Conservation (phyloP, 129 eudicot genomes). For the Lactuca sativa region DNA sequence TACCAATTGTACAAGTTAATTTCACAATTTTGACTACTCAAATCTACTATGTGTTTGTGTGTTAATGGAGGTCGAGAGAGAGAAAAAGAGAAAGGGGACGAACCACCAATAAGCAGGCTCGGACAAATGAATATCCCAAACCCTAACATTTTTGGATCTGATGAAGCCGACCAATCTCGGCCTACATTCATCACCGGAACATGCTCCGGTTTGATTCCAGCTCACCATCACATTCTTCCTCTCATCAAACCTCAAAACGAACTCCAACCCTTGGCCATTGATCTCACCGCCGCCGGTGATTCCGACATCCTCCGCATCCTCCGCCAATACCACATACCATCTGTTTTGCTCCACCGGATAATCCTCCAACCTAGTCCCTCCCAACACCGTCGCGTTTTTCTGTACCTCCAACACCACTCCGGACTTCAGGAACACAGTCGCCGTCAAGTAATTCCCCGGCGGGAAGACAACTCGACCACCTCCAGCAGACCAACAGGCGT, state of each 20-base stretch:
- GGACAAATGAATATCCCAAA: slow-evolving; percentile 54
- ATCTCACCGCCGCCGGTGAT: slow-evolving; percentile 94
- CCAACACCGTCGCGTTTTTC: slow-evolving; percentile 57
- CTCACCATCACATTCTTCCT: slow-evolving; percentile 99
- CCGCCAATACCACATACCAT: slow-evolving; percentile 96
- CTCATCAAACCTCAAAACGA: slow-evolving; percentile 74
- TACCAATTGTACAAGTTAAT: slow-evolving; percentile 6
- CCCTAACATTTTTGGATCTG: slow-evolving; percentile 48
- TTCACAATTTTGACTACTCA: slow-evolving; percentile 10
- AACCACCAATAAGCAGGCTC: slow-evolving; percentile 97
- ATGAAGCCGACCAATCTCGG: slow-evolving; percentile 83
- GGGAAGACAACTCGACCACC: slow-evolving; percentile 73
- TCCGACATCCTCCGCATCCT: slow-evolving; percentile 75
- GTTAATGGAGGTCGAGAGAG: slow-evolving; percentile 7
- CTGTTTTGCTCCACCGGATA: slow-evolving; percentile 53
- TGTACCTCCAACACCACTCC: slow-evolving; percentile 65
- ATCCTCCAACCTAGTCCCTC: slow-evolving; percentile 72
- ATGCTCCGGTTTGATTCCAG: slow-evolving; percentile 85
- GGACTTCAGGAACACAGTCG: slow-evolving; percentile 64
- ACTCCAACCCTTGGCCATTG: slow-evolving; percentile 84
- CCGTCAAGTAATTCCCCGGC: slow-evolving; percentile 82
- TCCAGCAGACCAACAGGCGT: slow-evolving; percentile 48
- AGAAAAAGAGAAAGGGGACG: slow-evolving; percentile 10
- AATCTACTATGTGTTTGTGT: slow-evolving; percentile 18
- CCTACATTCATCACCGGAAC: slow-evolving; percentile 83